phyloP scores from a whole-genome alignment of 2,329 filamentous ascomycete species.

The Neospermospora avenae region DNA sequence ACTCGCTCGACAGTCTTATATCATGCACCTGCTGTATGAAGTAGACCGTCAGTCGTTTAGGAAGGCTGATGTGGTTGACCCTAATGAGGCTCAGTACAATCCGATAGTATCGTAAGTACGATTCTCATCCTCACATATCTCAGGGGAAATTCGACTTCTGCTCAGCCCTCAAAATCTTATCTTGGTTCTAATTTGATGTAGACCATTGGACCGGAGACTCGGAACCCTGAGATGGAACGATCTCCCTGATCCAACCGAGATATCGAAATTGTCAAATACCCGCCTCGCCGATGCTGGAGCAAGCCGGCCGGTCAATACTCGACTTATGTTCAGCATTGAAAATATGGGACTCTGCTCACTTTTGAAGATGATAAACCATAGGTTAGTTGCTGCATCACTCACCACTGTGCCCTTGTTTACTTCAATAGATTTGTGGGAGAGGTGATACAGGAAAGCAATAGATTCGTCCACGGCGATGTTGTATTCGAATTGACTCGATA shows the following conservation, averaged over 20 bases:
- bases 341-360: conserved; percentile 44
- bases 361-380: conserved; percentile 51
- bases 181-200: background rate
- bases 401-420: conserved; percentile 6
- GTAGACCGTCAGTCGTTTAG: conserved; percentile 50
- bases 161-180: background rate
- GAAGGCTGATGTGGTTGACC: conserved; percentile 18
- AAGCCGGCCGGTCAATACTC: conserved; percentile 30
- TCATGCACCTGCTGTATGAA: conserved; percentile 54
- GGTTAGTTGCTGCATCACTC: conserved; percentile 38
- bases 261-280: background rate
- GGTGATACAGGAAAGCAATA: conserved; percentile 25
- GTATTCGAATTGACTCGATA: conserved; percentile 31
- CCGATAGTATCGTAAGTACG: background rate
- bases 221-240: conserved; percentile 57
- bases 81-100: background rate
- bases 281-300: conserved; percentile 51
- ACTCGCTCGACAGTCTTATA: conserved; percentile 53
- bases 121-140: background rate
- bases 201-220: conserved; percentile 41
- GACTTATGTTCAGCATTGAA: conserved; percentile 30
- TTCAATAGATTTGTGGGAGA: conserved; percentile 28
- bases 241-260: conserved; percentile 50
- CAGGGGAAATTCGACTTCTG: background rate
- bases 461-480: conserved; percentile 31